phyloP scores from a whole-genome alignment of 176 grass and related monocot species.

The Oryza officinalis region DNA sequence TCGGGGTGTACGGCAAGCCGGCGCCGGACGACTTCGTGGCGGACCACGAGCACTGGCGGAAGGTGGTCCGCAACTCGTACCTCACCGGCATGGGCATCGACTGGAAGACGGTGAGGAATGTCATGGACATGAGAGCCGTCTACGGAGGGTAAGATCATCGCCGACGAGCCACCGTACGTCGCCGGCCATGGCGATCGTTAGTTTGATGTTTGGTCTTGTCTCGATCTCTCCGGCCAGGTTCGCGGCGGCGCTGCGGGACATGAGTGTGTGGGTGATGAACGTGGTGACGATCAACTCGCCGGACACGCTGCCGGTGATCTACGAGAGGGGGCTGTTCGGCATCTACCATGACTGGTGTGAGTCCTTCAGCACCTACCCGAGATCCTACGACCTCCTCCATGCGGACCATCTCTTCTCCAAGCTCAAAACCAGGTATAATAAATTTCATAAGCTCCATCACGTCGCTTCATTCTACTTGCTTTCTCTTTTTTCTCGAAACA shows the following conservation, averaged over 20 bases:
- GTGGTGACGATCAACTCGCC: constrained; percentile 73
- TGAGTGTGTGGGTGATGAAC: constrained; percentile 80
- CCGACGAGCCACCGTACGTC: too few species aligned
- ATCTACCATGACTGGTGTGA: constrained; percentile 88
- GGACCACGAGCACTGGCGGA: constrained; percentile 74
- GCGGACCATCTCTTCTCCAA: constrained; percentile 84
- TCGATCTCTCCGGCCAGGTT: constrained; percentile 24
- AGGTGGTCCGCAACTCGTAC: constrained; percentile 69
- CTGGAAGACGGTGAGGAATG: constrained; percentile 78
- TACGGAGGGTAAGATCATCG: constrained; percentile 70
- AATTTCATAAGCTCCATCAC: background rate
- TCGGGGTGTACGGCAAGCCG: constrained; percentile 90
- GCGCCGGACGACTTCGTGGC: constrained; percentile 75
- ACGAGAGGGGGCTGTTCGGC: constrained; percentile 69
- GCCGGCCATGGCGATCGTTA: too few species aligned
- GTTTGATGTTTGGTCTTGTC: background rate
- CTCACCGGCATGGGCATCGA: constrained; percentile 82
- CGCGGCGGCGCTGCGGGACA: constrained; percentile 62
- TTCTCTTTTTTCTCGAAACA: too few species aligned
- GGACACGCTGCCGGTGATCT: constrained; percentile 76
- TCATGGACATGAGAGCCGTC: constrained; percentile 94
- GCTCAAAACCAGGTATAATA: constrained; percentile 59
- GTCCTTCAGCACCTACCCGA: constrained; percentile 82
- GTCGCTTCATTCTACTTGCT: background rate
- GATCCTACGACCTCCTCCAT: constrained; percentile 80